A percentile compares a stretch with the other conserved stretches of the same genome.
Conservation (phyloP, 768 basidiomycete genomes). For the Pisolithus sp. region DNA sequence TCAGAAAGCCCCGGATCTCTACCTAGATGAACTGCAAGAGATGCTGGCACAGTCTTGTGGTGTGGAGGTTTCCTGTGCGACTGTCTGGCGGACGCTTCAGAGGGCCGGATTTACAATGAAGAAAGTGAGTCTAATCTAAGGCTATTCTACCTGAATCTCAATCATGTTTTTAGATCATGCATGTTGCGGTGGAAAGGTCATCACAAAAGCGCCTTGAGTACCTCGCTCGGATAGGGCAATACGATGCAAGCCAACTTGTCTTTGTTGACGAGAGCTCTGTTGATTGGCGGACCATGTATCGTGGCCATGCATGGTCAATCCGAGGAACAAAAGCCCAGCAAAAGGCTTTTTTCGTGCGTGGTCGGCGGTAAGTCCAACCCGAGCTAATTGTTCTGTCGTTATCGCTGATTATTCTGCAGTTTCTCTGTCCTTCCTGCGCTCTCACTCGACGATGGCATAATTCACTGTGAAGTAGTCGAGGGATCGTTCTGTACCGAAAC, state of each 20-base stretch:
- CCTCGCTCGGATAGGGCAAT: background rate
- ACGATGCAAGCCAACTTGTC: slow-evolving; percentile 3
- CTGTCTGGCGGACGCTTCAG: no score
- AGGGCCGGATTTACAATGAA: no score
- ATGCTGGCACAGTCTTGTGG: no score
- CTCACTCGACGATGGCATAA: no score
- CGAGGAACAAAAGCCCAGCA: slow-evolving; percentile 11
- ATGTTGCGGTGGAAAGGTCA: background rate
- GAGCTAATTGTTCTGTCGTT: slow-evolving; percentile 11
- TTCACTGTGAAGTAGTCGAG: no score
- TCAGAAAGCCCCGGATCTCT: no score
- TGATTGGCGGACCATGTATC: slow-evolving; percentile 14
- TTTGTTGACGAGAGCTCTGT: slow-evolving; percentile 22
- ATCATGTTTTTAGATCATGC: background rate
- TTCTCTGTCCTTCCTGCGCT: no score
- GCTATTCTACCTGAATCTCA: background rate
- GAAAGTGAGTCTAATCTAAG: background rate
- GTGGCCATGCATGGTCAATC: slow-evolving; percentile 17
- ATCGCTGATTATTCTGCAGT: no score
- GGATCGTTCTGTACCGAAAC: no score
- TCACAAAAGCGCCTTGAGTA: background rate
- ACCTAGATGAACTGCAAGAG: no score
- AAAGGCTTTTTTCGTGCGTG: slow-evolving; percentile 15
- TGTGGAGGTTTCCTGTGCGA: no score
- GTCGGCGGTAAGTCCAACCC: background rate